Evolutionary conservation across 139 green algal genomes (phyloP).

Genomic region (Trebouxia sp.): DNA sequence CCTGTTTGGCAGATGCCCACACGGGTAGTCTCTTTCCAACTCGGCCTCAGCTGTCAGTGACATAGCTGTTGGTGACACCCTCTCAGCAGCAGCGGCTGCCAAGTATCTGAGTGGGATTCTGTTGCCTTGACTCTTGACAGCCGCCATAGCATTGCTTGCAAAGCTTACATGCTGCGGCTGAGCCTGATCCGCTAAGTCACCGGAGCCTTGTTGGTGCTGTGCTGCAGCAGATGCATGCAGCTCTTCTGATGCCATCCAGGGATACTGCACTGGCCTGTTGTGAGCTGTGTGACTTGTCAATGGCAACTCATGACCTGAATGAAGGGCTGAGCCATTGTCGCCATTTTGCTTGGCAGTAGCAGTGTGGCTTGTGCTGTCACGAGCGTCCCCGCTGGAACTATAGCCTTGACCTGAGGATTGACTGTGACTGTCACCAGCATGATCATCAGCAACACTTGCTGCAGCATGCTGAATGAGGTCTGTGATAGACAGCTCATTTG

Average conservation of each 20-base stretch:
- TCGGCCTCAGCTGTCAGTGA: neutral
- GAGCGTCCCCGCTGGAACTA: too few species aligned
- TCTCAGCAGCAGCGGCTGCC: slow-evolving; percentile 9
- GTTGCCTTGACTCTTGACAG: neutral
- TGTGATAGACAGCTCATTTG: neutral
- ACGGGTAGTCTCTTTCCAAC: too few species aligned
- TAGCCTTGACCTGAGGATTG: neutral
- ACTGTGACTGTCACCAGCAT: neutral
- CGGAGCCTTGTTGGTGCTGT: too few species aligned
- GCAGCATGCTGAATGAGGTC: neutral
- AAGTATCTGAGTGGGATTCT: neutral
- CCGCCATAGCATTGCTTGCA: neutral
- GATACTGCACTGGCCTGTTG: neutral
- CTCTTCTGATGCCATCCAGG: neutral
- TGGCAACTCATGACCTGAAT: too few species aligned
- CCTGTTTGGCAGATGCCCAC: too few species aligned
- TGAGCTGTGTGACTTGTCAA: too few species aligned
- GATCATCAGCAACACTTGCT: neutral
- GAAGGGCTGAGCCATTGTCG: too few species aligned
- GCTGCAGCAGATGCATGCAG: neutral
- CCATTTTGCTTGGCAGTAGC: neutral
- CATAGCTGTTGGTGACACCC: neutral
- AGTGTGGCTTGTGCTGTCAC: too few species aligned
- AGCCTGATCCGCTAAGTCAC: too few species aligned
- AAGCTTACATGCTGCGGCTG: neutral